Conservation (phyloP, 2,329 filamentous ascomycete genomes). For the Hypoxylon sp. region DNA sequence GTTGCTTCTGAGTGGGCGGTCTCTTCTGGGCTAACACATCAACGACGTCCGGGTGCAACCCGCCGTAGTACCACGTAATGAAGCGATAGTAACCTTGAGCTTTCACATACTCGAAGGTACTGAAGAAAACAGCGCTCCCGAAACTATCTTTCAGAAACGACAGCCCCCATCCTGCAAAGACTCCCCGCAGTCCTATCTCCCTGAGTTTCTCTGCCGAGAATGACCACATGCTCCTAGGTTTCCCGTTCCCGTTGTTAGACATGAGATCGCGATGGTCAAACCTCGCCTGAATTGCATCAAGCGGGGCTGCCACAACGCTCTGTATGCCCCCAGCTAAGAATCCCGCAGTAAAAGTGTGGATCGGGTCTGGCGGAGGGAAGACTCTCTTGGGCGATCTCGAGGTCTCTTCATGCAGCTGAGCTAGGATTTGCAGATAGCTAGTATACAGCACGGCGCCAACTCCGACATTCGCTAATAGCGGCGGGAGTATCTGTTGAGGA, state of each 20-base stretch:
- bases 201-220: conserved; percentile 76
- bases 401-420: conserved; percentile 75
- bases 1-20: conserved; percentile 49
- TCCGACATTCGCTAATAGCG: conserved; percentile 79
- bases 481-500: conserved; percentile 82
- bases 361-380: conserved; percentile 76
- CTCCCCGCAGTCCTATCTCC: conserved; percentile 79
- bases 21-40: conserved; percentile 65
- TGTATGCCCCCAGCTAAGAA: conserved; percentile 78
- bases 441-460: conserved; percentile 84
- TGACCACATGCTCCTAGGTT: conserved; percentile 77
- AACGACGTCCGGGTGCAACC: conserved; percentile 66
- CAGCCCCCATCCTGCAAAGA: conserved; percentile 81
- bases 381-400: conserved; percentile 70
- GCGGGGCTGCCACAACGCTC: conserved; percentile 78
- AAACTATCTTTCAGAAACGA: conserved; percentile 78
- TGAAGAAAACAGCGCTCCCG: conserved; percentile 80
- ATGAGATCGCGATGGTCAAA: conserved; percentile 73
- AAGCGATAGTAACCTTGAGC: conserved; percentile 80
- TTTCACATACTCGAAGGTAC: conserved; percentile 82
- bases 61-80: conserved; percentile 78
- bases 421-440: conserved; percentile 79
- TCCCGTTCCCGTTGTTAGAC: conserved; percentile 58
- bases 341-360: conserved; percentile 77
- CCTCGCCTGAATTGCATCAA: conserved; percentile 81